Conservation (phyloP, 257 asterid species). For the Solanum piurae region DNA sequence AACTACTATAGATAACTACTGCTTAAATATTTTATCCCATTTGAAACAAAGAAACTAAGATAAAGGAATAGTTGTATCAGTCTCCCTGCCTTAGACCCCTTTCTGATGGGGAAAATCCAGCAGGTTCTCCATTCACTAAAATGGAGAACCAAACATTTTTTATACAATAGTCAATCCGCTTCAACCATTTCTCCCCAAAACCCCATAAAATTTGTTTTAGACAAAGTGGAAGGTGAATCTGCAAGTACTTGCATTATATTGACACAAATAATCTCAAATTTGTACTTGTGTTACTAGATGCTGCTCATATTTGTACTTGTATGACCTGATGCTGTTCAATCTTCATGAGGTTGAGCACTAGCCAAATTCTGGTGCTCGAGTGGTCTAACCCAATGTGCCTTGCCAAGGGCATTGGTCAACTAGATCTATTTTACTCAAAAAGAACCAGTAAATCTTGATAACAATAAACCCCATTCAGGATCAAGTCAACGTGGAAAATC, state of each 20-base stretch:
- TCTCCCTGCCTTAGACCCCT: no score
- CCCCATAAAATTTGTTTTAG: not conserved
- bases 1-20: no score
- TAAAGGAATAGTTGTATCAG: no score
- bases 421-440: not conserved
- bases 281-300: not conserved
- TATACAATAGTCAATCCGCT: no score
- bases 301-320: not conserved
- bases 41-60: no score
- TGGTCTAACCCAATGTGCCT: not conserved
- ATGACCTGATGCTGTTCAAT: not conserved
- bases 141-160: no score
- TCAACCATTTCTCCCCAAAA: no score
- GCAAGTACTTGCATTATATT: not conserved
- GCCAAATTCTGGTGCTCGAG: not conserved
- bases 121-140: no score
- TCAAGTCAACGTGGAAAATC: not conserved
- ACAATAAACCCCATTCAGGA: not conserved
- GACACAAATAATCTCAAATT: not conserved
- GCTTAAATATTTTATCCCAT: no score
- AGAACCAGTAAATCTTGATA: not conserved
- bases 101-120: no score
- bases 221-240: not conserved
- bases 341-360: not conserved
- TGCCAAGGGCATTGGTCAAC: not conserved